phyloP scores from a whole-genome alignment of 1,139 yeast species.

The Blastobotrys capitulatus region DNA sequence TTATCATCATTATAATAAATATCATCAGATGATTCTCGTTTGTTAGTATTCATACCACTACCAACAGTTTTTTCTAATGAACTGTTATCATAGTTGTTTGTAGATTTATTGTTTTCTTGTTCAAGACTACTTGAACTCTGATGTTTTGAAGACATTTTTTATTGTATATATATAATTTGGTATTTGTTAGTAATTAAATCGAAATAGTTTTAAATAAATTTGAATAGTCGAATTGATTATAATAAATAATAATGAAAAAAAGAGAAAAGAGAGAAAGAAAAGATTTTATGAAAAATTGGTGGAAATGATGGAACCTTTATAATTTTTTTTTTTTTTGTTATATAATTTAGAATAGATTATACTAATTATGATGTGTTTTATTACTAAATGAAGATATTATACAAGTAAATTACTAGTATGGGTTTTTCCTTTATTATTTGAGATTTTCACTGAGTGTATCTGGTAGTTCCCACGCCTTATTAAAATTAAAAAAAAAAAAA shows the following conservation, averaged over 20 bases:
- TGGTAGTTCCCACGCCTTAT: too few species aligned
- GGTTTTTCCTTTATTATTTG: too few species aligned
- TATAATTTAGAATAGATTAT: too few species aligned
- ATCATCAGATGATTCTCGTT: conserved; percentile 7
- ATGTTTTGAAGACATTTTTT: background rate
- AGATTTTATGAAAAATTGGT: background rate
- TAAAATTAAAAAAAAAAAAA: too few species aligned
- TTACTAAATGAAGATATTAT: too few species aligned
- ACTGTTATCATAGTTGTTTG: background rate
- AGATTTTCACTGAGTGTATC: too few species aligned
- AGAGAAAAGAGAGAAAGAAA: background rate
- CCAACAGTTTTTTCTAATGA: background rate
- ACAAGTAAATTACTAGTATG: too few species aligned
- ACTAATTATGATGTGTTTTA: too few species aligned
- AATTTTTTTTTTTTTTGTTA: background rate
- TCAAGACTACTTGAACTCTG: background rate
- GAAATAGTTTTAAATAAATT: background rate
- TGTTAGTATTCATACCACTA: background rate
- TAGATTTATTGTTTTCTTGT: background rate
- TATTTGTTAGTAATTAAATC: background rate
- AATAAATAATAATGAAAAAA: background rate
- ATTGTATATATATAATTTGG: background rate
- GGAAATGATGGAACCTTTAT: background rate
- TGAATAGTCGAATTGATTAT: background rate
- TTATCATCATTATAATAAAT: conserved; percentile 7